Evolutionary conservation across 176 grass and related monocot genomes (phyloP).

Genomic region (Oryza australiensis): DNA sequence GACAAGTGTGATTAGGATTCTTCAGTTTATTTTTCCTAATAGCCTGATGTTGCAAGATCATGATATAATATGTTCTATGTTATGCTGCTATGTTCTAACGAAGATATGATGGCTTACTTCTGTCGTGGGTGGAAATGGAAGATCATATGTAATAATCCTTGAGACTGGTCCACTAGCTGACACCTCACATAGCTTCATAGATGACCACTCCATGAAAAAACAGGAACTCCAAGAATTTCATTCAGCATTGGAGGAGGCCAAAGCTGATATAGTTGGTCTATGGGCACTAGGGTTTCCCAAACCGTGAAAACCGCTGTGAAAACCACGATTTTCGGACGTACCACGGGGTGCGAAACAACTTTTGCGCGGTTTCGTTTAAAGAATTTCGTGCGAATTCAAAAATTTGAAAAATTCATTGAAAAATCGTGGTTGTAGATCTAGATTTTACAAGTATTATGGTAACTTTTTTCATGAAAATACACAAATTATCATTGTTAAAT

Average conservation of each 20-base stretch:
- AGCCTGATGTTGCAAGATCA: constrained; percentile 9
- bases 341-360: no score
- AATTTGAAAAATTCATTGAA: no score
- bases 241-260: constrained; percentile 94
- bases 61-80: not conserved
- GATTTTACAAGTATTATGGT: no score
- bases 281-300: constrained; percentile 95
- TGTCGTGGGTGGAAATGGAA: constrained; percentile 98
- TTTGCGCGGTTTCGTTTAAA: no score
- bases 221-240: constrained; percentile 94
- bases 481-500: no score
- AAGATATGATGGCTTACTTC: constrained; percentile 92
- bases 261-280: constrained; percentile 98
- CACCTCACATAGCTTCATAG: constrained; percentile 63
- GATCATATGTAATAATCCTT: constrained; percentile 85
- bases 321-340: no score
- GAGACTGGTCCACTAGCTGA: constrained; percentile 90
- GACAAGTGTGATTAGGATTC: constrained; percentile 61
- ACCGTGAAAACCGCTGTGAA: no score
- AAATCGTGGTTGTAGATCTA: no score
- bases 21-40: not conserved
- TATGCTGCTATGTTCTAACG: constrained; percentile 14
- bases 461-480: no score
- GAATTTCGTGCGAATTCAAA: no score
- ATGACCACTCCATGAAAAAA: constrained; percentile 14